Evolutionary conservation across 2,329 filamentous ascomycete species (phyloP), one percentile per base, ranked within the genome.

Genomic region (Cytospora schulzeri): DNA sequence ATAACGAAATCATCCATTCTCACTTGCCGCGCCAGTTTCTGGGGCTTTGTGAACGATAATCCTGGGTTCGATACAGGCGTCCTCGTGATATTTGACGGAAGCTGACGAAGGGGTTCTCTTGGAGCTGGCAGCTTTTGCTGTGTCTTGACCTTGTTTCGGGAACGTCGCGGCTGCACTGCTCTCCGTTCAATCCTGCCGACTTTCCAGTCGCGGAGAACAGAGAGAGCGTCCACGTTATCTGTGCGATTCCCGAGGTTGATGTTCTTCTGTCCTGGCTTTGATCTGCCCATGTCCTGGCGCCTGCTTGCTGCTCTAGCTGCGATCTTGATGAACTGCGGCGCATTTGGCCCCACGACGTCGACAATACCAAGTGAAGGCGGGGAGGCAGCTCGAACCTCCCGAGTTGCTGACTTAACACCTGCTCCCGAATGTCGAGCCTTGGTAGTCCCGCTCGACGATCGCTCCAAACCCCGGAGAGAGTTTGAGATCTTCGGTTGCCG

Each of bases 201-300:
- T 69, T 76, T 84, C 87, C 87, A 90, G 59, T 82, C 76, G 45
- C 78, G 75, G 26, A 90, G 73, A 12, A 84, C 77, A 9, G 79
- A 78, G 12, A 80, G 75, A 1, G 81, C 86, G 71, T 89, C 87
- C 22, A 85, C 67, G 65, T 88, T 85, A 70, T 89, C 87, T 68
- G 78, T 77, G n/a, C 85, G 81, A 33, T 80, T 87, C 26, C 84
- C 85, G n/a, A 90, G 76, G 63, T 81, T 80, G 66, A 90, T 86
- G n/a, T 77, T 73, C 70, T 89, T 90, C 52, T 71, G 78, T 0
- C 75, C 76, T 1, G 85, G 85, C 61, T 81, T 87, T 8, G 82
- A 79, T 70, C 83, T 83, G 19, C 87, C 87, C 67, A 82, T 76
- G 15, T 80, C 78, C 29, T 67, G 70, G 38, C 79, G 80, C 59